Percentiles rank a stretch among this genome's conserved stretches.
phyloP scores from a whole-genome alignment of 768 basidiomycete genomes.

The Podaxis sp. region DNA sequence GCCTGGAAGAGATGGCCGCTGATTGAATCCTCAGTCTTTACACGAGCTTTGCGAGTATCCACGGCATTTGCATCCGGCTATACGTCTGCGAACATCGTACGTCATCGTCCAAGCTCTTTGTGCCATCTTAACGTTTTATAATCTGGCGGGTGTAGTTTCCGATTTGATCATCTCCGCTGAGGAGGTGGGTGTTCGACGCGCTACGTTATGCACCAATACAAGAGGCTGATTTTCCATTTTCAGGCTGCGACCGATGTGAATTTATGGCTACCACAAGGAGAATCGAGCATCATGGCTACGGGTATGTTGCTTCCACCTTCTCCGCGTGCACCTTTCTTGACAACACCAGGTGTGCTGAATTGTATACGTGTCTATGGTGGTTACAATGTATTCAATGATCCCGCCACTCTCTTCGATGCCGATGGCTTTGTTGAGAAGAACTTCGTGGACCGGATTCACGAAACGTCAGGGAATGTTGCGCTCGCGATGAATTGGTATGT shows the following conservation, averaged over 20 bases:
- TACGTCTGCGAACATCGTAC: constrained; percentile 63
- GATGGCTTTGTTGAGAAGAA: constrained; percentile 57
- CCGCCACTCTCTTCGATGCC: constrained; percentile 59
- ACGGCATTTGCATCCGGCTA: constrained; percentile 51
- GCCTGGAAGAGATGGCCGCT: not conserved
- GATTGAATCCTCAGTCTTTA: constrained; percentile 46
- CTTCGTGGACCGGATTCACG: constrained; percentile 45
- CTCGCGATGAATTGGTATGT: constrained; percentile 61
- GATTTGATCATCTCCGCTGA: constrained; percentile 59
- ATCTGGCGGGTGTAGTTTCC: constrained; percentile 40
- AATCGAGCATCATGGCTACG: constrained; percentile 51
- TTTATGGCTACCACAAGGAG: constrained; percentile 54
- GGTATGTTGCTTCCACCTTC: constrained; percentile 35
- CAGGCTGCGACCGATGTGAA: constrained; percentile 59
- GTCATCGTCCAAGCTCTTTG: constrained; percentile 22
- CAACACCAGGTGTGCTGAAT: constrained; percentile 49
- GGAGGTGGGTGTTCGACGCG: constrained; percentile 43
- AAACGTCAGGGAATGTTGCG: constrained; percentile 46
- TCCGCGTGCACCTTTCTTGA: not conserved
- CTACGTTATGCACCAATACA: not conserved
- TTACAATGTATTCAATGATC: constrained; percentile 48
- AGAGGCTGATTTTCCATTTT: not conserved
- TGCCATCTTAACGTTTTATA: not conserved
- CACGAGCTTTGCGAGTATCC: constrained; percentile 59
- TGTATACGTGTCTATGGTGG: constrained; percentile 67